phyloP scores from a whole-genome alignment of 2,329 filamentous ascomycete species.

The Penicillium sp. region DNA sequence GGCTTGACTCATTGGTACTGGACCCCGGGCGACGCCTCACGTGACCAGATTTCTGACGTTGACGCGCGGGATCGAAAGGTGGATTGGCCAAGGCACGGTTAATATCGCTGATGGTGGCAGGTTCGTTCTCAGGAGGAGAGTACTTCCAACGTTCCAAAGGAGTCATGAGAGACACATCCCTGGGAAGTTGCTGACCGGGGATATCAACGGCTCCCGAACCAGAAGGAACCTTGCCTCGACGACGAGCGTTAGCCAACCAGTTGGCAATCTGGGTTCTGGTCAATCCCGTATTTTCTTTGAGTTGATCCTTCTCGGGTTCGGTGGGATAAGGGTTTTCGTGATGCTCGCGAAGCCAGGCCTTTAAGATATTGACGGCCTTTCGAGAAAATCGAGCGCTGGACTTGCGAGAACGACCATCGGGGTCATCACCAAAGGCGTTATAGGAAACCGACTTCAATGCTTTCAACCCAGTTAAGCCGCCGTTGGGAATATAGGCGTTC shows the following conservation, averaged over 20 bases:
- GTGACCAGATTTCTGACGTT: slow-evolving; percentile 36
- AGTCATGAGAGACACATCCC: slow-evolving; percentile 59
- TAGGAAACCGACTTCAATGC: slow-evolving; percentile 48
- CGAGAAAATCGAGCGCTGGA: slow-evolving; percentile 77
- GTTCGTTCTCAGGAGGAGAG: slow-evolving; percentile 71
- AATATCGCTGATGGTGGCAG: slow-evolving; percentile 67
- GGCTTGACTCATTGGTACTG: slow-evolving; percentile 57
- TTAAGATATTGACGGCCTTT: slow-evolving; percentile 77
- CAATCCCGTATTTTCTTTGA: slow-evolving; percentile 78
- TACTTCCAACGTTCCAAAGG: slow-evolving; percentile 72
- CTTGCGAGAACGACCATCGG: slow-evolving; percentile 57
- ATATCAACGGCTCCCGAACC: slow-evolving; percentile 75
- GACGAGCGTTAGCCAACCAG: slow-evolving; percentile 88
- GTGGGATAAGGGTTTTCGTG: slow-evolving; percentile 84
- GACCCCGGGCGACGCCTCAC: slow-evolving; percentile 46
- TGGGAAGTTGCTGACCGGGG: slow-evolving; percentile 60
- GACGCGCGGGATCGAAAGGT: slow-evolving; percentile 38
- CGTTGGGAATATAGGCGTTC: slow-evolving; percentile 44
- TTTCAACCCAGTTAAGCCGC: slow-evolving; percentile 44
- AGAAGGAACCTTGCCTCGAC: slow-evolving; percentile 75
- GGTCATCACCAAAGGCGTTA: slow-evolving; percentile 37
- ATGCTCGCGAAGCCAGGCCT: slow-evolving; percentile 82
- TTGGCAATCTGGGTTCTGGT: slow-evolving; percentile 85
- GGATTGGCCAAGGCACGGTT: slow-evolving; percentile 60
- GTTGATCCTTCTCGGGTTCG: slow-evolving; percentile 80